Conservation (phyloP, 805 yeast species). For the Yarrowia sp. region DNA sequence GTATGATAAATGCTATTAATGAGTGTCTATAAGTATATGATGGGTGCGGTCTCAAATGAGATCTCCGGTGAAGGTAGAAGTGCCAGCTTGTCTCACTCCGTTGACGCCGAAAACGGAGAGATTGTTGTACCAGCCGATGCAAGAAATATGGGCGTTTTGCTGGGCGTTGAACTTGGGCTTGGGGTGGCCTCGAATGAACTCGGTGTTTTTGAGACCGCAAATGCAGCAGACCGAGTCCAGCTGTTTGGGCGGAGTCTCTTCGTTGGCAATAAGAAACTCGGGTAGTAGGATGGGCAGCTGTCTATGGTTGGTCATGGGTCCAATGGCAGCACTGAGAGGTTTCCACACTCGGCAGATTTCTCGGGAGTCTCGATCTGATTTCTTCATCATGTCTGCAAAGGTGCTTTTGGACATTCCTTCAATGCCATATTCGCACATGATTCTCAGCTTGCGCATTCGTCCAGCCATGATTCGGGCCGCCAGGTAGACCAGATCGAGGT, state of each 20-base stretch:
- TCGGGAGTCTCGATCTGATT: slow-evolving; percentile 31
- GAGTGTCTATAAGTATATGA: background rate
- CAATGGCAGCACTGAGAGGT: slow-evolving; percentile 27
- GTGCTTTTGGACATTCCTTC: background rate
- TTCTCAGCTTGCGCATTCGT: slow-evolving; percentile 27
- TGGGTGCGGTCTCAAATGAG: background rate
- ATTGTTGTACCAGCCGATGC: slow-evolving; percentile 32
- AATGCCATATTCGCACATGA: background rate
- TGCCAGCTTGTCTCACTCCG: background rate
- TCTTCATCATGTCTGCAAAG: background rate
- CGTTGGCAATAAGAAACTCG: slow-evolving; percentile 8
- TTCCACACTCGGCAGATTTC: slow-evolving; percentile 31
- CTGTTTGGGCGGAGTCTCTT: background rate
- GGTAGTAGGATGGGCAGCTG: slow-evolving; percentile 28
- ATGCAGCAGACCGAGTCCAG: slow-evolving; percentile 27
- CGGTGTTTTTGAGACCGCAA: slow-evolving; percentile 32
- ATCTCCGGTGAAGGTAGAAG: background rate
- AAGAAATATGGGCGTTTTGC: slow-evolving; percentile 29
- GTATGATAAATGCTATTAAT: slow-evolving; percentile 9
- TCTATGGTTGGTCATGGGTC: slow-evolving; percentile 25
- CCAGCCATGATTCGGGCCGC: slow-evolving; percentile 33
- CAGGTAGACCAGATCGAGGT: slow-evolving; percentile 29
- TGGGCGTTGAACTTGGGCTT: slow-evolving; percentile 27
- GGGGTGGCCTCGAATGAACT: slow-evolving; percentile 29
- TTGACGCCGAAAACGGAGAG: slow-evolving; percentile 26